Evolutionary conservation across 768 basidiomycete species (phyloP).

Genomic region (Tricholoma saponaceum): DNA sequence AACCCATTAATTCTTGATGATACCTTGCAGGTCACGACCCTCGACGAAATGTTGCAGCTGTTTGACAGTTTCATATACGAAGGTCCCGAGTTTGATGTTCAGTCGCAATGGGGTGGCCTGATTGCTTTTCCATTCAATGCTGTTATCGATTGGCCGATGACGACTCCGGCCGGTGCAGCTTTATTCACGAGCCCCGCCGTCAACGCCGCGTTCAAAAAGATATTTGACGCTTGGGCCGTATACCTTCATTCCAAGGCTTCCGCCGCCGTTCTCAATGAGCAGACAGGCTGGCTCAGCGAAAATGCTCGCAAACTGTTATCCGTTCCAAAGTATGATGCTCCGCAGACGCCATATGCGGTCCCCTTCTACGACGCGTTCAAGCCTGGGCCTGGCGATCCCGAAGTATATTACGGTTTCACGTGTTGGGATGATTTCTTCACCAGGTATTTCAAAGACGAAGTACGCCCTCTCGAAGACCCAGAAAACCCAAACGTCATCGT

Average conservation of each 20-base stretch:
- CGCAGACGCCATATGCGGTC: background rate
- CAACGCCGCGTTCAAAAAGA: constrained; percentile 13
- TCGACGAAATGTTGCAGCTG: background rate
- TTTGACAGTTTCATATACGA: constrained; percentile 9
- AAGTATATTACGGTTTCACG: constrained; percentile 38
- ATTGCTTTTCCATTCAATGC: constrained; percentile 9
- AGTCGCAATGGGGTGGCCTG: constrained; percentile 4
- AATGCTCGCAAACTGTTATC: background rate
- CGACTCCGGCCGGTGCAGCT: constrained; percentile 11
- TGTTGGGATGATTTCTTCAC: constrained; percentile 59
- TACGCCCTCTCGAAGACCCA: constrained; percentile 34
- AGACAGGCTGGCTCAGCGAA: background rate
- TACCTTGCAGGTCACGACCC: background rate
- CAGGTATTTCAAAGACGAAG: constrained; percentile 31
- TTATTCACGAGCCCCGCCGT: constrained; percentile 16
- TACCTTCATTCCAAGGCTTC: constrained; percentile 42
- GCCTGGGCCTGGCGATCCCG: constrained; percentile 22
- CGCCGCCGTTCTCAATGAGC: background rate
- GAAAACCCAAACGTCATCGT: constrained; percentile 33
- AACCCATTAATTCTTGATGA: background rate
- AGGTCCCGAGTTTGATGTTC: constrained; percentile 9
- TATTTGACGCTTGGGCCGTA: constrained; percentile 43
- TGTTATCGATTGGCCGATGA: constrained; percentile 11
- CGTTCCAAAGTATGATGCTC: background rate
- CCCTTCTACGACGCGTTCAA: constrained; percentile 3